phyloP scores from a whole-genome alignment of 2,329 filamentous ascomycete genomes.

The Exserohilum rostratum region DNA sequence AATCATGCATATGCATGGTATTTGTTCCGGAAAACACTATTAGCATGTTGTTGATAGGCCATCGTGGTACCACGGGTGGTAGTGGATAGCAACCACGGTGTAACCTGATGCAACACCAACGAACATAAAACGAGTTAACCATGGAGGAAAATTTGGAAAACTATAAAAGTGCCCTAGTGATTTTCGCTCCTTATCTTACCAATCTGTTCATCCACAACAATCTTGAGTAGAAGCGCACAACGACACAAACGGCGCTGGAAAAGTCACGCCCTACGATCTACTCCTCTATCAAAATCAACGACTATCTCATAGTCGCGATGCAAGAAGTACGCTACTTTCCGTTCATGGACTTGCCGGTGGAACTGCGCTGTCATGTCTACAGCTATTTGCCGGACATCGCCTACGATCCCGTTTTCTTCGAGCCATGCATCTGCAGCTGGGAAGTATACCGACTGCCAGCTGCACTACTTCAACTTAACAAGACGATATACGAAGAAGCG shows the following conservation, averaged over 20 bases:
- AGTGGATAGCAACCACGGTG: background rate
- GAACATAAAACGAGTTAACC: background rate
- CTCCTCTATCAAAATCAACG: background rate
- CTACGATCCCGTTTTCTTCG: background rate
- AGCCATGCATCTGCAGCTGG: background rate
- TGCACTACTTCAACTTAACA: background rate
- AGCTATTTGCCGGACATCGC: background rate
- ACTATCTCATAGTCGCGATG: background rate
- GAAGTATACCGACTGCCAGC: background rate
- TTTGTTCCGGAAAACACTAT: background rate
- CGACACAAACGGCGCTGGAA: background rate
- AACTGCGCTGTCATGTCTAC: conserved; percentile 3
- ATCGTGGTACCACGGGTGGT: background rate
- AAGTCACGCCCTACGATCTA: background rate
- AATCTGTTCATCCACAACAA: background rate
- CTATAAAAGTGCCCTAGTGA: background rate
- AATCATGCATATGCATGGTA: background rate
- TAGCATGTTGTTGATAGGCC: background rate
- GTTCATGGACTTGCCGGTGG: background rate
- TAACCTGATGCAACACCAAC: background rate
- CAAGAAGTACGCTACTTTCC: background rate
- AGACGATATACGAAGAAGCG: background rate
- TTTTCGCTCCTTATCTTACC: background rate
- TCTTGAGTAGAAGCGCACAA: background rate
- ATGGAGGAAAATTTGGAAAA: background rate